A percentile compares a stretch with the other conserved stretches of the same genome.
Conservation (phyloP, 306 rosid genomes). For the Quillaja saponaria region DNA sequence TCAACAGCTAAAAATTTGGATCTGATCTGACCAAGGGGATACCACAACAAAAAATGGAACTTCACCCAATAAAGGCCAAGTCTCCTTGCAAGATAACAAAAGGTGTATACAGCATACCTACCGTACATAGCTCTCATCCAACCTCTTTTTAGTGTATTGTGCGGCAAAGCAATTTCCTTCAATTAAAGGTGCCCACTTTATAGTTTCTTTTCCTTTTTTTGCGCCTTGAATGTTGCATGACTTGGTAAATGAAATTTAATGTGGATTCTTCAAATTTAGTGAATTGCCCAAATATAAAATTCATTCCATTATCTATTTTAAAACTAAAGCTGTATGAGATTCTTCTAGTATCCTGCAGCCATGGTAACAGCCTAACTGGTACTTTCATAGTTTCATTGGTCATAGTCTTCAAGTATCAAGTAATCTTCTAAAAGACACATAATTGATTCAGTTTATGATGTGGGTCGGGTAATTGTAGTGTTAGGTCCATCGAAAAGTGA, state of each 20-base stretch:
- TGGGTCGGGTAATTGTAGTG: neutral
- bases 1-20: conserved; percentile 35
- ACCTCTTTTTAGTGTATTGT: conserved; percentile 38
- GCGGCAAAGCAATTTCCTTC: conserved; percentile 45
- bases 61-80: conserved; percentile 39
- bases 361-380: too few relatives aligned
- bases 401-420: neutral
- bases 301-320: too few relatives aligned
- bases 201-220: conserved; percentile 28
- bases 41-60: conserved; percentile 41
- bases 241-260: conserved; percentile 2
- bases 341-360: conserved; percentile 17
- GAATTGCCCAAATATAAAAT: too few relatives aligned
- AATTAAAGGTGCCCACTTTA: conserved; percentile 27
- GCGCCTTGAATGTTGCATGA: conserved; percentile 25
- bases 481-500: conserved; percentile 37
- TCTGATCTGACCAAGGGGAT: conserved; percentile 18
- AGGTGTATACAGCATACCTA: too few relatives aligned
- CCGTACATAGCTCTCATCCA: too few relatives aligned
- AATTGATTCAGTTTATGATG: too few relatives aligned
- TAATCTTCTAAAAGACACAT: too few relatives aligned
- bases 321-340: conserved; percentile 13
- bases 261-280: conserved; percentile 8
- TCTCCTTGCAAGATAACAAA: conserved; percentile 30
- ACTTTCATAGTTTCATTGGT: neutral